Conservation (phyloP, 768 basidiomycete genomes). For the Leccinum imitatum region DNA sequence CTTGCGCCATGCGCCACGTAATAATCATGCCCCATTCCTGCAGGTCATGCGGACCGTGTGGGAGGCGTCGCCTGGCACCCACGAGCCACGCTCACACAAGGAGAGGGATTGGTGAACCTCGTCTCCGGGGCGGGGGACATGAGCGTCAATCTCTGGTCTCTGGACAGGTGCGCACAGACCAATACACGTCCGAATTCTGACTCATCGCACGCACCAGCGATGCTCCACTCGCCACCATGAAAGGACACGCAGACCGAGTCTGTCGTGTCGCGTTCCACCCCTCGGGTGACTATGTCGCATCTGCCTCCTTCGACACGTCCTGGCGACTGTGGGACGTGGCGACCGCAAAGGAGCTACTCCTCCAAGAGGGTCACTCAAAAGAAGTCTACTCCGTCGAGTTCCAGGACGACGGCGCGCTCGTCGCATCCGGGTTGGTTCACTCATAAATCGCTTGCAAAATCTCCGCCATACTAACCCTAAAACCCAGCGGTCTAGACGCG, state of each 20-base stretch:
- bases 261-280: conserved; percentile 97
- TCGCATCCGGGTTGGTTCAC: conserved; percentile 80
- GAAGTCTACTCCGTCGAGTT: conserved; percentile 97
- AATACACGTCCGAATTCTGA: not conserved
- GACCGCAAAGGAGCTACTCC: conserved; percentile 73
- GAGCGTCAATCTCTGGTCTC: conserved; percentile 84
- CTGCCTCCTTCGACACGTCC: conserved; percentile 95
- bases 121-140: conserved; percentile 91
- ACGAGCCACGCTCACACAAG: conserved; percentile 74
- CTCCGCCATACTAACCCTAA: not conserved
- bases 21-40: conserved; percentile 1
- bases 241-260: conserved; percentile 88
- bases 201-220: conserved; percentile 51
- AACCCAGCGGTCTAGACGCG: conserved; percentile 84
- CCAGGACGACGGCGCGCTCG: conserved; percentile 91
- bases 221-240: conserved; percentile 77
- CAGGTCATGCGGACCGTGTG: conserved; percentile 87
- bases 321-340: conserved; percentile 97
- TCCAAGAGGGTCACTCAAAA: conserved; percentile 97
- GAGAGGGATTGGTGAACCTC: conserved; percentile 69
- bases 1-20: not conserved
- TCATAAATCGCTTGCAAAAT: not conserved
- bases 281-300: conserved; percentile 89
- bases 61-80: conserved; percentile 99
- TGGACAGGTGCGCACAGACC: conserved; percentile 59